Conservation (phyloP, 768 basidiomycete genomes). For the Russula sp. region DNA sequence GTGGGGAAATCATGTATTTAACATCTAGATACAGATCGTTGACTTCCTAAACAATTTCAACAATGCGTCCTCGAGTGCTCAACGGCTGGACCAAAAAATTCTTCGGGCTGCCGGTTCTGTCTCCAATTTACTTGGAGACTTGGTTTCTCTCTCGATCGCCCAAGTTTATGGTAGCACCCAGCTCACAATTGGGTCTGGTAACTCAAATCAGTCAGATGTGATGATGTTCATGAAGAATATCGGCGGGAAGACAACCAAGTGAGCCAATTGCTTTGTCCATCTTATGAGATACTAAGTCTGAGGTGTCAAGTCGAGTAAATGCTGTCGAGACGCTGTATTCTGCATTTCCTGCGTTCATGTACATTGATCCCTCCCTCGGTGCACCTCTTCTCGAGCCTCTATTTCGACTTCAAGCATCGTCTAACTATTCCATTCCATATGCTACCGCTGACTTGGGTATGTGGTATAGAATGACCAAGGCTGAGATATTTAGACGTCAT, state of each 20-base stretch:
- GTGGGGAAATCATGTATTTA: neutral
- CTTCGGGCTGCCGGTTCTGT: conserved; percentile 40
- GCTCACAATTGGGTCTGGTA: conserved; percentile 43
- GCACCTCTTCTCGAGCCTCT: conserved; percentile 22
- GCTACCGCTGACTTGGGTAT: conserved; percentile 23
- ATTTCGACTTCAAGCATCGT: conserved; percentile 19
- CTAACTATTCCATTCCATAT: conserved; percentile 16
- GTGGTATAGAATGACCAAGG: neutral
- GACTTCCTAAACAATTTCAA: conserved; percentile 39
- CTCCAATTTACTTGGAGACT: conserved; percentile 42
- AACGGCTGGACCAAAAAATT: conserved; percentile 41
- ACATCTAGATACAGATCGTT: conserved; percentile 30
- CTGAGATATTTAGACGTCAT: neutral
- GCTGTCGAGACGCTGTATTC: conserved; percentile 50
- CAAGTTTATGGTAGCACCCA: conserved; percentile 49
- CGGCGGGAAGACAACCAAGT: conserved; percentile 31
- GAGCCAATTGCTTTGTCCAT: neutral
- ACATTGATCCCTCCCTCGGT: conserved; percentile 46
- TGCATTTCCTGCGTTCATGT: conserved; percentile 45
- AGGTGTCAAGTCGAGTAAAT: conserved; percentile 27
- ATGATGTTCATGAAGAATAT: conserved; percentile 43
- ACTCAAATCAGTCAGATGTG: conserved; percentile 44
- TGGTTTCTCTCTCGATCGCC: conserved; percentile 46
- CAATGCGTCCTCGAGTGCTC: conserved; percentile 38
- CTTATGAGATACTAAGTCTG: neutral